Percentiles rank a stretch among this genome's conserved stretches.
Conservation (phyloP, 1,139 yeast genomes). For the Wickerhamomyces sp. region DNA sequence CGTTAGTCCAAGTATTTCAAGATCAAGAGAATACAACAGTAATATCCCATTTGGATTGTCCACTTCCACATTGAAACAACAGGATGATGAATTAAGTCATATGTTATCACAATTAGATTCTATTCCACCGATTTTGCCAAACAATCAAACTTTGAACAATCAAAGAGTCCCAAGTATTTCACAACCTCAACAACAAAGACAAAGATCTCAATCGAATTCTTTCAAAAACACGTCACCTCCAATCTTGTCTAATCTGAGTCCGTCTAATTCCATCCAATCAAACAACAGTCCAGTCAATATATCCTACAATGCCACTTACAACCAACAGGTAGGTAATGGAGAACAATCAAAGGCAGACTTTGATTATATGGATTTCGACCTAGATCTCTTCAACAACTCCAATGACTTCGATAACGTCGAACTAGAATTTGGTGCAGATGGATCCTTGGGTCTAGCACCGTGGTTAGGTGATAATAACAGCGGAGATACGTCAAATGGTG, state of each 20-base stretch:
- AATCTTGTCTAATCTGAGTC: not conserved
- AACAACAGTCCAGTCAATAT: not conserved
- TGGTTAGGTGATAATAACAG: slow-evolving; percentile 30
- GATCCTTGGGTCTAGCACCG: slow-evolving; percentile 60
- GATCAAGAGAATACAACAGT: not conserved
- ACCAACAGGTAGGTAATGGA: no score
- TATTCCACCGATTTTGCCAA: slow-evolving; percentile 21
- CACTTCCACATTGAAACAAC: not conserved
- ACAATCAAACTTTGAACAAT: slow-evolving; percentile 5
- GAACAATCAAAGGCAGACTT: not conserved
- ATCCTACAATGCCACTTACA: no score
- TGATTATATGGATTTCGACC: not conserved
- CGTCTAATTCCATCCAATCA: not conserved
- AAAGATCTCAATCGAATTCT: slow-evolving; percentile 3
- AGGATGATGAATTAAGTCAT: slow-evolving; percentile 16
- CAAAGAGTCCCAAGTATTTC: slow-evolving; percentile 5
- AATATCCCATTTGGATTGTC: not conserved
- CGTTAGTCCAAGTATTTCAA: not conserved
- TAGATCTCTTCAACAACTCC: not conserved
- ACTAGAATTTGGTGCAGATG: slow-evolving; percentile 54
- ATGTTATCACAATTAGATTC: slow-evolving; percentile 22
- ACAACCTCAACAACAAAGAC: not conserved
- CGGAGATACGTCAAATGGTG: not conserved
- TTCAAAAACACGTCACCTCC: slow-evolving; percentile 4
- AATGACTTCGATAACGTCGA: slow-evolving; percentile 13